Evolutionary conservation across 106 monocot genomes (phyloP).

Genomic region (Hemerocallis citrina): DNA sequence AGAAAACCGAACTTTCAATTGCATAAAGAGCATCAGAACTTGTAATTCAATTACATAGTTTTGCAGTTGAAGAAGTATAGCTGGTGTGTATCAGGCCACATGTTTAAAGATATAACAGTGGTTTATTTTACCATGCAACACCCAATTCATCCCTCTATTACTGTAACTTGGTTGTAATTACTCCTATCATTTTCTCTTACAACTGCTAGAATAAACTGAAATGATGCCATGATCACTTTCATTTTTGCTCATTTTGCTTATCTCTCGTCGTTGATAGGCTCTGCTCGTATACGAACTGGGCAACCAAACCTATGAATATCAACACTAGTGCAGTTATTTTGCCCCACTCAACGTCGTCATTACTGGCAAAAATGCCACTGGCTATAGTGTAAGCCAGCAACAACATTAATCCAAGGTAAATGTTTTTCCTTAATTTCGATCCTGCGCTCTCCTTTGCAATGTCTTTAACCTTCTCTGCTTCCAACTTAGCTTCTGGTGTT

Average conservation of each 20-base stretch:
- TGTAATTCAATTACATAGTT: no score
- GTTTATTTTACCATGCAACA: no score
- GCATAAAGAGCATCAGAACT: no score
- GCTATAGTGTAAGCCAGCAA: conserved; percentile 50
- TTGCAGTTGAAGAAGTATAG: no score
- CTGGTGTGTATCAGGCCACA: no score
- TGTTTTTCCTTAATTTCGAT: conserved; percentile 43
- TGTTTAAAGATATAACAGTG: no score
- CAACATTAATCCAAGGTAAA: conserved; percentile 66
- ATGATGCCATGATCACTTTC: no score
- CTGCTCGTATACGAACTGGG: conserved; percentile 65
- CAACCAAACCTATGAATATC: conserved; percentile 53
- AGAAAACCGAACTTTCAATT: no score
- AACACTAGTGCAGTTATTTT: conserved; percentile 50
- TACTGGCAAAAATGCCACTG: conserved; percentile 27
- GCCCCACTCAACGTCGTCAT: conserved; percentile 53
- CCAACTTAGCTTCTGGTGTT: conserved; percentile 19
- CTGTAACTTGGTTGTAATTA: no score
- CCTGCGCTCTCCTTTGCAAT: conserved; percentile 36
- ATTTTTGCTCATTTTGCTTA: conserved; percentile 2
- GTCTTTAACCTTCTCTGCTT: conserved; percentile 33
- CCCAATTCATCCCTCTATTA: no score
- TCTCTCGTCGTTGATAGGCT: conserved; percentile 28
- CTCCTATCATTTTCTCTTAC: no score
- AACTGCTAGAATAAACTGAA: no score